Conservation (phyloP, 345 rosid genomes). For the Sisymbrium altissimum region DNA sequence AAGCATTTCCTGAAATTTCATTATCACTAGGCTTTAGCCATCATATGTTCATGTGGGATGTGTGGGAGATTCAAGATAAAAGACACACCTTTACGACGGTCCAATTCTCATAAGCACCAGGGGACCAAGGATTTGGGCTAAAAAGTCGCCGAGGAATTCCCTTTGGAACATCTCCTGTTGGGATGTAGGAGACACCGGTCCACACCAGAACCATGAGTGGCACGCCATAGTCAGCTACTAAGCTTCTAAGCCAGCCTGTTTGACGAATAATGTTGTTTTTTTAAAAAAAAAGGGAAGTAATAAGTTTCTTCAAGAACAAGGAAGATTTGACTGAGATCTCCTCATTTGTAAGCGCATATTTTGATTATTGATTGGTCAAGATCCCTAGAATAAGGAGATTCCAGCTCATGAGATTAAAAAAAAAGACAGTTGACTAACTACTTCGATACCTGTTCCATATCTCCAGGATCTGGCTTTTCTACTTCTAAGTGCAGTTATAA, state of each 20-base stretch:
- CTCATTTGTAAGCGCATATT: conserved; percentile 11
- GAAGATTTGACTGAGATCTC: conserved; percentile 14
- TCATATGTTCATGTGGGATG: neutral
- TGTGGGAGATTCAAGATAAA: neutral
- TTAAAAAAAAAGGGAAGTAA: neutral
- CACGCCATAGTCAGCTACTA: conserved; percentile 92
- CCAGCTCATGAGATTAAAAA: conserved; percentile 17
- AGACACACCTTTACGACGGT: conserved; percentile 62
- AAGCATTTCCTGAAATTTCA: conserved; percentile 61
- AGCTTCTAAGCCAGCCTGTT: conserved; percentile 82
- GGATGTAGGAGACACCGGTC: conserved; percentile 88
- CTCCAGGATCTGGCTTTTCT: conserved; percentile 94
- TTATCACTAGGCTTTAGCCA: conserved; percentile 5
- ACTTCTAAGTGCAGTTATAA: conserved; percentile 71
- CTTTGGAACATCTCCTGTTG: conserved; percentile 65
- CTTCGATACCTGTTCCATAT: conserved; percentile 66
- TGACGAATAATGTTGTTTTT: conserved; percentile 9
- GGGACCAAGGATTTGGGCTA: conserved; percentile 98
- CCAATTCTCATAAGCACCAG: conserved; percentile 90
- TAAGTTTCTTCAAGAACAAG: conserved; percentile 13
- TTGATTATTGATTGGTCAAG: conserved; percentile 22
- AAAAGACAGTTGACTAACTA: conserved; percentile 15
- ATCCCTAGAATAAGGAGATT: conserved; percentile 33
- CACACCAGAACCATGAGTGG: conserved; percentile 92
- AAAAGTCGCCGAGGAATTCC: conserved; percentile 92